Conservation (phyloP, 805 yeast species). For the Saturnispora besseyi region DNA sequence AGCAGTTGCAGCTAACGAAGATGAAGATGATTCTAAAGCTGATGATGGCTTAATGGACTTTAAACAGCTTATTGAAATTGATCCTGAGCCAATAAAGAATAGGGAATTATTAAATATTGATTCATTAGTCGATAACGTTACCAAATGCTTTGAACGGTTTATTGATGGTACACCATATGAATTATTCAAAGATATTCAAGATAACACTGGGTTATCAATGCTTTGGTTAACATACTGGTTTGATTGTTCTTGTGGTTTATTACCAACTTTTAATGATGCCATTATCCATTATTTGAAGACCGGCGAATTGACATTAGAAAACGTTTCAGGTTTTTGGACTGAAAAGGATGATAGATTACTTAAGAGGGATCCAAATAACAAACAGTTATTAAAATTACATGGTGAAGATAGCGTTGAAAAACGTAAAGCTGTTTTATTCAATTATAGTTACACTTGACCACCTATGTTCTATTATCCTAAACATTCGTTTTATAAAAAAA, state of each 20-base stretch:
- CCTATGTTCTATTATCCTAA: no score
- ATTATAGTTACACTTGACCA: neutral
- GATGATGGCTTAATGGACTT: slow-evolving; percentile 16
- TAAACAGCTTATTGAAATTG: slow-evolving; percentile 17
- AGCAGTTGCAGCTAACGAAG: neutral
- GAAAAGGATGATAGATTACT: slow-evolving; percentile 26
- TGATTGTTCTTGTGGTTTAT: slow-evolving; percentile 28
- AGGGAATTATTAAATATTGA: slow-evolving; percentile 18
- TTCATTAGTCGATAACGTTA: slow-evolving; percentile 18
- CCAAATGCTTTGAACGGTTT: slow-evolving; percentile 20
- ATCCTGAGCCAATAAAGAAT: slow-evolving; percentile 26
- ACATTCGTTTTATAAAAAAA: no score
- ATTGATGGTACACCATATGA: slow-evolving; percentile 23
- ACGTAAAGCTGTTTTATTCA: slow-evolving; percentile 24
- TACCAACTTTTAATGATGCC: slow-evolving; percentile 24
- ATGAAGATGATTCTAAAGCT: slow-evolving; percentile 9
- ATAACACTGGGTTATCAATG: slow-evolving; percentile 23
- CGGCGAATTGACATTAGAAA: slow-evolving; percentile 22
- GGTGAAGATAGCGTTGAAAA: slow-evolving; percentile 26
- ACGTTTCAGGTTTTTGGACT: slow-evolving; percentile 27
- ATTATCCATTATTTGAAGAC: slow-evolving; percentile 23
- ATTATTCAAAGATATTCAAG: slow-evolving; percentile 23
- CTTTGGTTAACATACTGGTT: slow-evolving; percentile 29
- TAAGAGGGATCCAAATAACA: slow-evolving; percentile 17
- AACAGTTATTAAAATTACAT: slow-evolving; percentile 22